Conservation (phyloP, 139 green algal genomes). For the Medakamo hakoo region DNA sequence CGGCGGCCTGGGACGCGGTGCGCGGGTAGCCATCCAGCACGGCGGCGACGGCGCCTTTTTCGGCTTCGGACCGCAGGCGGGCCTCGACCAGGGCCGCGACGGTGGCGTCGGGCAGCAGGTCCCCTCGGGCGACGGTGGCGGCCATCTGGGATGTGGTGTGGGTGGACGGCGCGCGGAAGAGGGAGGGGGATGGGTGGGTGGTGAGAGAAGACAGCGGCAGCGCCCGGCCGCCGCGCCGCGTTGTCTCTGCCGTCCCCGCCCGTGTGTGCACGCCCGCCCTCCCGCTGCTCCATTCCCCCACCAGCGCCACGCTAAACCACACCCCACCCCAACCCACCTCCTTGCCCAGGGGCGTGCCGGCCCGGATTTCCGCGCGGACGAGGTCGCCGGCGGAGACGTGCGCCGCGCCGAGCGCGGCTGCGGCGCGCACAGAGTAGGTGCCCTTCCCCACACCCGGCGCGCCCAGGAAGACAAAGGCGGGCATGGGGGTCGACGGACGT, state of each 20-base stretch:
- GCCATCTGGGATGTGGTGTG: constrained; percentile 37
- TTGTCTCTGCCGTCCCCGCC: background rate
- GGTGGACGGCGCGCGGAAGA: background rate
- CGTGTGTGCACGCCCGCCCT: background rate
- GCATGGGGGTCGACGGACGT: too few relatives aligned
- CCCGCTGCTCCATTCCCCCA: background rate
- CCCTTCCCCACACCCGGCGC: constrained; percentile 81
- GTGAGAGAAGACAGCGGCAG: too few relatives aligned
- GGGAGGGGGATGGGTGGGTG: background rate
- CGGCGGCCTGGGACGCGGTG: constrained; percentile 48
- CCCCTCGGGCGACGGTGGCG: constrained; percentile 40
- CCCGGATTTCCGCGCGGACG: constrained; percentile 71
- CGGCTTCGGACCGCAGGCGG: constrained; percentile 13
- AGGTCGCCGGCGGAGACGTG: constrained; percentile 93
- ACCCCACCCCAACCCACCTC: constrained; percentile 23
- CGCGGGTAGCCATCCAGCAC: constrained; percentile 92
- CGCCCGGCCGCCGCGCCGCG: too few relatives aligned
- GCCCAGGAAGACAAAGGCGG: background rate
- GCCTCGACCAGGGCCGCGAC: constrained; percentile 50
- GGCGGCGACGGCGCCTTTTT: constrained; percentile 45
- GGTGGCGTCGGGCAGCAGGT: constrained; percentile 71
- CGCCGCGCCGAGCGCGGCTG: constrained; percentile 50
- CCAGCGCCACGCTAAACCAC: background rate
- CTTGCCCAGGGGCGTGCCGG: constrained; percentile 35
- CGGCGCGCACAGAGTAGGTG: constrained; percentile 74